Percentiles rank a stretch among this genome's conserved stretches.
Conservation (phyloP, 163 green algal species). For the Chlorella variabilis region DNA sequence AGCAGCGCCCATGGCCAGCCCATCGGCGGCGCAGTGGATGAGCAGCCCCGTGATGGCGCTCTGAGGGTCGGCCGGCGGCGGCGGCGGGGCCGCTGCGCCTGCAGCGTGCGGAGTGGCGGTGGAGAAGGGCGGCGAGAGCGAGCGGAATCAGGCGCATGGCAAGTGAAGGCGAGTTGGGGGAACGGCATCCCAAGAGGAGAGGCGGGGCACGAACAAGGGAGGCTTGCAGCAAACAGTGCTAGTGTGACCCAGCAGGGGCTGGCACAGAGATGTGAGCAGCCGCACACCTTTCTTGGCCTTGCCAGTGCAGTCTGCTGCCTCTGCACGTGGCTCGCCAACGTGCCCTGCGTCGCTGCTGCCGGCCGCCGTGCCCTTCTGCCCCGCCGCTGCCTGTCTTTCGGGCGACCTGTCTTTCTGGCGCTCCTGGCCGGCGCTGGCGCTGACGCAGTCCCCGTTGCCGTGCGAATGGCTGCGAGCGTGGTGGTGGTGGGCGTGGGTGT, state of each 20-base stretch:
- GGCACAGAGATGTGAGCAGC: no score
- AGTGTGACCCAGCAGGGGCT: no score
- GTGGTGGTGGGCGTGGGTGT: slow-evolving; percentile 16
- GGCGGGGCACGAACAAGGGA: no score
- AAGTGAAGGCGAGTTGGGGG: no score
- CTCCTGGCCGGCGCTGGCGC: background rate
- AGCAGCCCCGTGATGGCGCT: slow-evolving; percentile 56
- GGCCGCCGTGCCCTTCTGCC: slow-evolving; percentile 13
- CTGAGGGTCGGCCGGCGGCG: slow-evolving; percentile 8
- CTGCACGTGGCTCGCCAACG: background rate
- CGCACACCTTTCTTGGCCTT: slow-evolving; percentile 32
- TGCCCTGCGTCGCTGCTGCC: background rate
- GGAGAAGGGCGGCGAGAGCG: background rate
- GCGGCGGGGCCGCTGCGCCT: background rate
- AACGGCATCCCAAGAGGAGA: no score
- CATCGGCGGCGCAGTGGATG: slow-evolving; percentile 63
- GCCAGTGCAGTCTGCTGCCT: slow-evolving; percentile 4
- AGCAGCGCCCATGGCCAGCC: slow-evolving; percentile 60
- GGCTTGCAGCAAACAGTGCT: no score
- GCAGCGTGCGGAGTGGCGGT: background rate
- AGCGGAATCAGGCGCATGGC: no score
- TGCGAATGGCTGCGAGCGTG: slow-evolving; percentile 18
- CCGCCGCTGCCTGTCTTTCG: background rate
- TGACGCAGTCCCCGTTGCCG: background rate
- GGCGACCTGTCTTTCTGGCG: background rate